These are phyloP conservation scores for Aureobasidium uvarum DNA, from an alignment of 2,329 filamentous ascomycete species.

Conservation along the genomic window DNA sequence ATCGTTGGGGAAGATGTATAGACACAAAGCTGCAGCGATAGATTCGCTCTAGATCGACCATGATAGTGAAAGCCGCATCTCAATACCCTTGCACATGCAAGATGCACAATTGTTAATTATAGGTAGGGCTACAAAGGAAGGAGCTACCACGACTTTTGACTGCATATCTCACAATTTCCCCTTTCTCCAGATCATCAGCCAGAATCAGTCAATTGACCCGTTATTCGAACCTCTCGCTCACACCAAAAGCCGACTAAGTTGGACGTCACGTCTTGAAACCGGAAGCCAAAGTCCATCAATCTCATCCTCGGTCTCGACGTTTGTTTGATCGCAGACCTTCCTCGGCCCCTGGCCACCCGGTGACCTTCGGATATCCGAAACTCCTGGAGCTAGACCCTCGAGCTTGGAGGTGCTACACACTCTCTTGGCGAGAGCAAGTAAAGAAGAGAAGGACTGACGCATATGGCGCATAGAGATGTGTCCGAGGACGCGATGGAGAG, in stretches of 20 bases:
- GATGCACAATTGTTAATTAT: neutral
- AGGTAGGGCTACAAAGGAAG: neutral
- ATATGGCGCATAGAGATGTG: constrained; percentile 11
- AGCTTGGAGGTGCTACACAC: neutral
- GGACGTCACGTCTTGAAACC: constrained; percentile 23
- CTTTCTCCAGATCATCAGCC: constrained; percentile 13
- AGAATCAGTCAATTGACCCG: constrained; percentile 23
- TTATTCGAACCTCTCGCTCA: constrained; percentile 20
- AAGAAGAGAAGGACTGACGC: neutral
- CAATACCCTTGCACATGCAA: neutral
- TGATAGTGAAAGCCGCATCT: no score
- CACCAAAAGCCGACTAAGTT: constrained; percentile 25
- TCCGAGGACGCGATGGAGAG: constrained; percentile 17
- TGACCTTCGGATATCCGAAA: constrained; percentile 3
- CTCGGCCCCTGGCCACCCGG: constrained; percentile 16
- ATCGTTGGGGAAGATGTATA: no score
- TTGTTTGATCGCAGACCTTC: constrained; percentile 2
- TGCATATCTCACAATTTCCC: constrained; percentile 18
- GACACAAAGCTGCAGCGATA: no score
- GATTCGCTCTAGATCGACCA: no score
- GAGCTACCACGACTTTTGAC: constrained; percentile 21
- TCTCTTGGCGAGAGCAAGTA: neutral
- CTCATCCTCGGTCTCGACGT: constrained; percentile 17
- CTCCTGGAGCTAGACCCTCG: constrained; percentile 1
- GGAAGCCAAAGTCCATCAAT: constrained; percentile 11